Evolutionary conservation across 441 rosid genomes (phyloP).

Genomic region (Aquilaria agallochum): DNA sequence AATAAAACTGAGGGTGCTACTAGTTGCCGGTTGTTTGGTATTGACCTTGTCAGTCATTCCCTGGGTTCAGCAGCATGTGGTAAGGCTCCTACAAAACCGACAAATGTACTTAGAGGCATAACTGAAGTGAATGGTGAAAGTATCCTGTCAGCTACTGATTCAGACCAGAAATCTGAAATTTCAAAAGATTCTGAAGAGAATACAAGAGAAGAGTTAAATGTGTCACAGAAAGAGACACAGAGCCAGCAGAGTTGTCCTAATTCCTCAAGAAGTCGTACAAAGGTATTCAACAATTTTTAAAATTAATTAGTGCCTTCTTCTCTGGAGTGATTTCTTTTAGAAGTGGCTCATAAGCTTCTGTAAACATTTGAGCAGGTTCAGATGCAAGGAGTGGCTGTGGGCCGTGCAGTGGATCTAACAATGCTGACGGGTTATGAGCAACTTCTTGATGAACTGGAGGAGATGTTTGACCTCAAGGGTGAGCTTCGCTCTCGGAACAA

Average conservation of each 20-base stretch:
- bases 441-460: conserved; percentile 59
- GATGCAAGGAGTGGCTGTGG: conserved; percentile 70
- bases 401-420: conserved; percentile 63
- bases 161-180: conserved; percentile 50
- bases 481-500: conserved; percentile 41
- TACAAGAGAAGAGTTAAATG: conserved; percentile 38
- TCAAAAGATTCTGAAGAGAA: conserved; percentile 47
- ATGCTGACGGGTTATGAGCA: conserved; percentile 45
- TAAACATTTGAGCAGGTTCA: conserved; percentile 41
- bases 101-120: conserved; percentile 15
- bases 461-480: conserved; percentile 58
- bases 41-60: conserved; percentile 48
- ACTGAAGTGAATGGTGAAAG: conserved; percentile 22
- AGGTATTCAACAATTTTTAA: conserved; percentile 15
- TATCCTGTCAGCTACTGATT: conserved; percentile 29
- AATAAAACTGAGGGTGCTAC: conserved; percentile 35
- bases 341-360: too few species aligned
- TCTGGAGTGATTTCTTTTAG: too few species aligned
- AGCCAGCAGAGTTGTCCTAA: conserved; percentile 41
- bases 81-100: conserved; percentile 22
- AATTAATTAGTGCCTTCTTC: too few species aligned
- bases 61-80: conserved; percentile 19
- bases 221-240: conserved; percentile 57
- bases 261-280: conserved; percentile 54
- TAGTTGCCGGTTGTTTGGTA: conserved; percentile 54